These are phyloP conservation scores for Eudorina sp. DNA, from an alignment of 139 green algal species.

Conservation along the genomic window DNA sequence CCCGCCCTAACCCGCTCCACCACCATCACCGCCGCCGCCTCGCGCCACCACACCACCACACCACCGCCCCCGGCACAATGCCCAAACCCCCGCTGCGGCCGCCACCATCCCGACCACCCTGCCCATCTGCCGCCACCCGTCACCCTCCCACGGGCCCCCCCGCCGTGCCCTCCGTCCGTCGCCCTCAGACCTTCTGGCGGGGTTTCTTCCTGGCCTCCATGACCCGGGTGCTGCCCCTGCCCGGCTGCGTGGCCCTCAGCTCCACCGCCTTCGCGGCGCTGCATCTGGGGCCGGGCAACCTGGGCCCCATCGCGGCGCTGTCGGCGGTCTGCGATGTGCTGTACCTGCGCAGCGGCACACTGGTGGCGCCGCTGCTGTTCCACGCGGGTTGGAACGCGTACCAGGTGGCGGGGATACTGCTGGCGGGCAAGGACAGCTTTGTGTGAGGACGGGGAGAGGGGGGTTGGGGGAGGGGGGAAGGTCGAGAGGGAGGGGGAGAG, in stretches of 20 bases:
- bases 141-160: too few species aligned
- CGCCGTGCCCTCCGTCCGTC: not conserved
- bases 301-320: conserved; percentile 56
- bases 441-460: conserved; percentile 43
- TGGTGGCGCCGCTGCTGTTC: conserved; percentile 58
- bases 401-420: conserved; percentile 59
- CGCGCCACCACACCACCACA: too few species aligned
- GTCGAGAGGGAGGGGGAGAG: not conserved
- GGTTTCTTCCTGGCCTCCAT: conserved; percentile 70
- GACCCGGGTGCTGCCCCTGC: conserved; percentile 61
- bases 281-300: conserved; percentile 56
- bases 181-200: conserved; percentile 66
- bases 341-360: conserved; percentile 60
- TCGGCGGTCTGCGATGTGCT: conserved; percentile 50
- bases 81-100: too few species aligned
- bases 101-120: too few species aligned
- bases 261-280: conserved; percentile 59
- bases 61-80: too few species aligned
- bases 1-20: too few species aligned
- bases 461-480: not conserved
- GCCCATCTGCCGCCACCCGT: too few species aligned
- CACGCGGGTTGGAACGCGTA: conserved; percentile 64
- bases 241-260: conserved; percentile 56
- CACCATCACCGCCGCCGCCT: too few species aligned
- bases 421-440: conserved; percentile 60